Evolutionary conservation across 306 rosid genomes (phyloP).

Genomic region (Dalbergia oliveri): DNA sequence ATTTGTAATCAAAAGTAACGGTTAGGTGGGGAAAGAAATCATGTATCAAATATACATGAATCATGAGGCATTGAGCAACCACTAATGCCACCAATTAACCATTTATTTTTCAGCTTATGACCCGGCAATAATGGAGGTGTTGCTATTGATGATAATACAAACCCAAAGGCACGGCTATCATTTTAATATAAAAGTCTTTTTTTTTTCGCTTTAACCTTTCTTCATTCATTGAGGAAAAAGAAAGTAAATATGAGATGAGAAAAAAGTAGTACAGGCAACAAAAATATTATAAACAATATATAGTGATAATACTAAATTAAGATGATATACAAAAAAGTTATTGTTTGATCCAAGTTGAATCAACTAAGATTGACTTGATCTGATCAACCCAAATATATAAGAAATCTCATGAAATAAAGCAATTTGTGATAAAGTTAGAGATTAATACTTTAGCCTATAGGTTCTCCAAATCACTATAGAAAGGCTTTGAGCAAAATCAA

Average conservation of each 20-base stretch:
- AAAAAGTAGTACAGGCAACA: background rate
- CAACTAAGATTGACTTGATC: too few relatives aligned
- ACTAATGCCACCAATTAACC: conserved; percentile 44
- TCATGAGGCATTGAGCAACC: conserved; percentile 46
- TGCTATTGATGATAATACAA: conserved; percentile 1
- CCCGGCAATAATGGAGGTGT: conserved; percentile 49
- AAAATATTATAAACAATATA: background rate
- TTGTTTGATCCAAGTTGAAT: too few relatives aligned
- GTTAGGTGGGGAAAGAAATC: conserved; percentile 61
- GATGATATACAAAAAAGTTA: too few relatives aligned
- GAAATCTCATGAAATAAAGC: too few relatives aligned
- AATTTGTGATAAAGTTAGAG: too few relatives aligned
- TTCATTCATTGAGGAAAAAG: background rate
- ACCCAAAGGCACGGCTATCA: conserved; percentile 10
- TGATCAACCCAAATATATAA: too few relatives aligned
- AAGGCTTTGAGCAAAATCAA: too few relatives aligned
- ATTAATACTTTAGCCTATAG: too few relatives aligned
- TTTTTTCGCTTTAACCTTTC: background rate
- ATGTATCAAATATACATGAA: conserved; percentile 52
- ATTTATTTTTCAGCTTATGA: conserved; percentile 44
- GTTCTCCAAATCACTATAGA: too few relatives aligned
- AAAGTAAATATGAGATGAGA: background rate
- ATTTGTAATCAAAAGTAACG: conserved; percentile 52
- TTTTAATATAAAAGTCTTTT: background rate
- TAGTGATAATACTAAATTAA: background rate